A percentile compares a stretch with the other conserved stretches of the same genome.
Evolutionary conservation across 192 early-diverging fungal genomes (phyloP).

Genomic region (Backusella parvicylindrica): DNA sequence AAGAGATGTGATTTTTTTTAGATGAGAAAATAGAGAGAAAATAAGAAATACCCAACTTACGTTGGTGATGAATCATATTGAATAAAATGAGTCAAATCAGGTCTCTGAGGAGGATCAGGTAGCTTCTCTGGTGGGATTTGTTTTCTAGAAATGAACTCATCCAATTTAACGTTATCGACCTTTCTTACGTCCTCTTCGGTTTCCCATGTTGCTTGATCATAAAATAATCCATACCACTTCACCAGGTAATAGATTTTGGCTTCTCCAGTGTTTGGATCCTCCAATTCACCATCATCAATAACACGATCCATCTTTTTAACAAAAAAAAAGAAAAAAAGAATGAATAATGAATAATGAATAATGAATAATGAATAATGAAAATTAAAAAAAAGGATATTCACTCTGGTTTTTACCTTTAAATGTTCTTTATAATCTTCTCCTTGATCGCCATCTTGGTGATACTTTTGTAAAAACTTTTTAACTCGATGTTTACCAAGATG

Average conservation of each 20-base stretch:
- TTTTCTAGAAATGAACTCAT: constrained; percentile 61
- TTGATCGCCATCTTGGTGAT: constrained; percentile 45
- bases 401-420: constrained; percentile 60
- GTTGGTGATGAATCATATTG: constrained; percentile 61
- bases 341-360: too few species aligned
- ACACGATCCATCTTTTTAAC: constrained; percentile 77
- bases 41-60: too few species aligned
- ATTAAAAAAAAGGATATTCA: too few species aligned
- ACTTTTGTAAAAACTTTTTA: constrained; percentile 72
- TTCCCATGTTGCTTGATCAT: constrained; percentile 79
- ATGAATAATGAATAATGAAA: too few species aligned
- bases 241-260: constrained; percentile 63
- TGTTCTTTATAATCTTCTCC: constrained; percentile 65
- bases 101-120: constrained; percentile 38
- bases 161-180: constrained; percentile 55
- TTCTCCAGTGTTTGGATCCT: constrained; percentile 45
- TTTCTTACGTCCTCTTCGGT: constrained; percentile 40
- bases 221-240: constrained; percentile 71
- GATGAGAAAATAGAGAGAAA: too few species aligned
- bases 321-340: too few species aligned
- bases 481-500: constrained; percentile 66
- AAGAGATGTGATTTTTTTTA: too few species aligned
- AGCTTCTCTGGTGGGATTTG: constrained; percentile 53
- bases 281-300: constrained; percentile 80
- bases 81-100: constrained; percentile 45